phyloP scores from a whole-genome alignment of 768 basidiomycete species.

The Phanerochaete sordida region DNA sequence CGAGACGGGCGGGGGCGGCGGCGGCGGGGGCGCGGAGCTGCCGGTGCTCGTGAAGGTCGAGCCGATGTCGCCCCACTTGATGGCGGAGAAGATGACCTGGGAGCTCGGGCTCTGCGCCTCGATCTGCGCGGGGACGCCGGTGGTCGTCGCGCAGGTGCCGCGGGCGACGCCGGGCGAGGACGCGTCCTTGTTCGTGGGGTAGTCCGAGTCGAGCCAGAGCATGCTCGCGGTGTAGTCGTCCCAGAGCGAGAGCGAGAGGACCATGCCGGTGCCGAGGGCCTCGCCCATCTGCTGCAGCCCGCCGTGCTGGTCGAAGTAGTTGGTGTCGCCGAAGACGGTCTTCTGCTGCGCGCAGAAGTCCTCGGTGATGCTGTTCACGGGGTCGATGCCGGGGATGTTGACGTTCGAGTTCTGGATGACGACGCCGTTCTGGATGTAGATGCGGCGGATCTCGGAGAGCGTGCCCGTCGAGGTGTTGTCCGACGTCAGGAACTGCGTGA shows the following conservation, averaged over 20 bases:
- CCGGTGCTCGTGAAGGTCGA: slow-evolving; percentile 33
- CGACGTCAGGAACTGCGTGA: slow-evolving; percentile 54
- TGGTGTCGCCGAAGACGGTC: slow-evolving; percentile 40
- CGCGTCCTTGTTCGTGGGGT: slow-evolving; percentile 21
- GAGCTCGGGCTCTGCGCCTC: slow-evolving; percentile 37
- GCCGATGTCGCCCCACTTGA: slow-evolving; percentile 48
- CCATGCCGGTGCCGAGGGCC: slow-evolving; percentile 40
- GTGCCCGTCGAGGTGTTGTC: slow-evolving; percentile 42
- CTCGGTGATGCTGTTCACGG: slow-evolving; percentile 46
- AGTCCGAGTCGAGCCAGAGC: slow-evolving; percentile 27
- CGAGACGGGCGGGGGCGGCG: slow-evolving; percentile 2
- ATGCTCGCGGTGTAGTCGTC: slow-evolving; percentile 46
- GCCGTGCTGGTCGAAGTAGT: slow-evolving; percentile 38
- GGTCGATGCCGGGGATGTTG: slow-evolving; percentile 40
- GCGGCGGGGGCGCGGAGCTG: slow-evolving; percentile 7
- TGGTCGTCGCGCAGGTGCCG: slow-evolving; percentile 46
- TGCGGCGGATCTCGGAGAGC: slow-evolving; percentile 49
- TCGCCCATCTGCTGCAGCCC: slow-evolving; percentile 34
- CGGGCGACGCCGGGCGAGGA: slow-evolving; percentile 43
- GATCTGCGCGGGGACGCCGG: slow-evolving; percentile 43
- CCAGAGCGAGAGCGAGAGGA: slow-evolving; percentile 49
- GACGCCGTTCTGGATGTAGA: slow-evolving; percentile 51
- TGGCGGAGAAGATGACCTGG: slow-evolving; percentile 51
- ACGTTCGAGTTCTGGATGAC: slow-evolving; percentile 49
- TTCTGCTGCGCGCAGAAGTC: slow-evolving; percentile 45